Evolutionary conservation across 345 rosid species (phyloP).

Genomic region (Ceriops decandra): DNA sequence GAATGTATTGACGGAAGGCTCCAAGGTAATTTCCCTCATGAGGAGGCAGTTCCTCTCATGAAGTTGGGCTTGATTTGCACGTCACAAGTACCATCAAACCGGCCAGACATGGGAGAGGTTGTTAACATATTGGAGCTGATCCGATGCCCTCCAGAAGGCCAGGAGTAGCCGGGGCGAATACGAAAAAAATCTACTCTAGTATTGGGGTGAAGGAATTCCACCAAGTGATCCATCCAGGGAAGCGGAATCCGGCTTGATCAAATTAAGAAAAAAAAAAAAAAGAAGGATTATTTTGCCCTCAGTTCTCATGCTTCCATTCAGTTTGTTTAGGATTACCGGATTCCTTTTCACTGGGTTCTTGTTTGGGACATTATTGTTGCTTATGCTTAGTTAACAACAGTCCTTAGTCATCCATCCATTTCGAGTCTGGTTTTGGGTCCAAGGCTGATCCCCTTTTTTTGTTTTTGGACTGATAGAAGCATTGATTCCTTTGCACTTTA

Average conservation of each 20-base stretch:
- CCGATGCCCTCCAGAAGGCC: slow-evolving; percentile 89
- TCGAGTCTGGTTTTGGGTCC: too few species aligned
- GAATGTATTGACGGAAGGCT: slow-evolving; percentile 69
- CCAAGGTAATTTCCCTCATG: slow-evolving; percentile 56
- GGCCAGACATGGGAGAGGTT: slow-evolving; percentile 95
- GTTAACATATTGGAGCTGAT: slow-evolving; percentile 70
- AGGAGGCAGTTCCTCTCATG: slow-evolving; percentile 82
- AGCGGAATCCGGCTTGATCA: slow-evolving; percentile 70
- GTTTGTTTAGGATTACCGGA: slow-evolving; percentile 50
- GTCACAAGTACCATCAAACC: slow-evolving; percentile 89
- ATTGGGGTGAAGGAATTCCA: not conserved
- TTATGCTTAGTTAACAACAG: slow-evolving; percentile 6
- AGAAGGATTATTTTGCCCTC: slow-evolving; percentile 19
- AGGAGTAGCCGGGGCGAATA: slow-evolving; percentile 55
- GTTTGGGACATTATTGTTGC: slow-evolving; percentile 31
- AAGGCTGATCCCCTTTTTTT: not conserved
- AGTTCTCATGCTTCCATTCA: slow-evolving; percentile 22
- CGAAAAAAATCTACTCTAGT: slow-evolving; percentile 12
- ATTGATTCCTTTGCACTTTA: not conserved
- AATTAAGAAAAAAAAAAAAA: slow-evolving; percentile 27
- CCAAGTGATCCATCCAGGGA: slow-evolving; percentile 46
- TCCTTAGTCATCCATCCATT: not conserved
- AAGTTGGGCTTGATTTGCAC: slow-evolving; percentile 91
- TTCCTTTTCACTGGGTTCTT: slow-evolving; percentile 77
- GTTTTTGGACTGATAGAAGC: not conserved